Percentiles rank a stretch among this genome's conserved stretches.
Evolutionary conservation across 2,329 filamentous ascomycete genomes (phyloP).

Genomic region (Chrysosporium keratinophilum): DNA sequence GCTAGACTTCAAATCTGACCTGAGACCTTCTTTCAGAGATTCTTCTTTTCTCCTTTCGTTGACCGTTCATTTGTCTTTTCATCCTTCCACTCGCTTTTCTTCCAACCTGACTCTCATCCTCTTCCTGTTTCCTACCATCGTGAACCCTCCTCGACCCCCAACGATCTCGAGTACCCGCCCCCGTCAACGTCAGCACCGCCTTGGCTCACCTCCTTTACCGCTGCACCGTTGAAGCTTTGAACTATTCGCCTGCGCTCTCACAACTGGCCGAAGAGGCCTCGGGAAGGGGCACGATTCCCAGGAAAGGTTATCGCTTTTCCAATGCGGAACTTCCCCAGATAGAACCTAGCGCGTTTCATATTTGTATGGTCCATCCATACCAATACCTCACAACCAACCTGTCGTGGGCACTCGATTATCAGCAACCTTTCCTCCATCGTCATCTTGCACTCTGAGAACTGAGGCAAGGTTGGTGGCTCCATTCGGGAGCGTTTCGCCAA

Average conservation of each 20-base stretch:
- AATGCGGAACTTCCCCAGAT: slow-evolving; percentile 6
- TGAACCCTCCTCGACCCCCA: neutral
- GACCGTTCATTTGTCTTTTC: neutral
- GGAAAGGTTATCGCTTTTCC: slow-evolving; percentile 1
- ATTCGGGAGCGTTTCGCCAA: slow-evolving; percentile 38
- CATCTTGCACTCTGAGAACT: neutral
- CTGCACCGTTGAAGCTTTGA: neutral
- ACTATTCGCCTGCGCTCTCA: neutral
- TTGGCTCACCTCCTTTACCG: neutral
- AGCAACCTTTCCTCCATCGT: neutral
- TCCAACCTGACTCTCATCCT: neutral
- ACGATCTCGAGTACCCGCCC: neutral
- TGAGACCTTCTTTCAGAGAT: slow-evolving; percentile 1
- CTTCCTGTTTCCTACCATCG: neutral
- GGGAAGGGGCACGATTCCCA: slow-evolving; percentile 1
- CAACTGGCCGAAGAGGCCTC: neutral
- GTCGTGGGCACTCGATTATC: neutral
- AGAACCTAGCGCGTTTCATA: slow-evolving; percentile 12
- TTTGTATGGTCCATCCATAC: slow-evolving; percentile 8
- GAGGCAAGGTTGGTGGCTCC: slow-evolving; percentile 23
- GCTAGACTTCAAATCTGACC: slow-evolving; percentile 1
- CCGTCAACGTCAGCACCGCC: neutral
- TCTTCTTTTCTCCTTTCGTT: neutral
- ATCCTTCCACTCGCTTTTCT: slow-evolving; percentile 5
- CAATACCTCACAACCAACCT: neutral